Conservation (phyloP, 208 protist genomes). For the Spongospora subterranea region DNA sequence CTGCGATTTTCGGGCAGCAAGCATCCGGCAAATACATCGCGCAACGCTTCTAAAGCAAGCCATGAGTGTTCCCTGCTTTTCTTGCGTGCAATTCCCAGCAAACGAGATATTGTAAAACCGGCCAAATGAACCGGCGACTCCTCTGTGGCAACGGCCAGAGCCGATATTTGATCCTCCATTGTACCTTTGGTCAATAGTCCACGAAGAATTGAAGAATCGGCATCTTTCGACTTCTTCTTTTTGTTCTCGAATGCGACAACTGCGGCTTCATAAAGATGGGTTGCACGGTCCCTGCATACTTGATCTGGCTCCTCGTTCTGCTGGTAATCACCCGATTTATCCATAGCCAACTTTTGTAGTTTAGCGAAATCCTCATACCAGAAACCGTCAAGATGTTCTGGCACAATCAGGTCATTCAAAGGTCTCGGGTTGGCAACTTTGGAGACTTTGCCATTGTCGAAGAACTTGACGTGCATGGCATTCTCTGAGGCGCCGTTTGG, state of each 20-base stretch:
- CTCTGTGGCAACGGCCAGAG: not conserved
- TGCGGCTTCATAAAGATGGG: not conserved
- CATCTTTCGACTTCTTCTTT: not conserved
- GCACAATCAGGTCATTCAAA: not conserved
- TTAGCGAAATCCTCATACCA: slow-evolving; percentile 6
- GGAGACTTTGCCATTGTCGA: not conserved
- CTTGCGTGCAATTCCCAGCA: slow-evolving; percentile 42
- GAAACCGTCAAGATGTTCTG: not conserved
- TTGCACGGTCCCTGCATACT: not conserved
- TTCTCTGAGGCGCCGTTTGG: not conserved
- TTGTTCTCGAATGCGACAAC: not conserved
- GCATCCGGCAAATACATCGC: slow-evolving; percentile 6
- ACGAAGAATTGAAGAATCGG: not conserved
- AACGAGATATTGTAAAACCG: not conserved
- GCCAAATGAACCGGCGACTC: slow-evolving; percentile 27
- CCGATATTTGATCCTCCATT: slow-evolving; percentile 18
- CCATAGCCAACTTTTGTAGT: not conserved
- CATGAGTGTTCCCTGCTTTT: slow-evolving; percentile 31
- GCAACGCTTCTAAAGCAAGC: slow-evolving; percentile 8
- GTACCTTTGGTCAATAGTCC: slow-evolving; percentile 6
- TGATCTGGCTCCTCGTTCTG: not conserved
- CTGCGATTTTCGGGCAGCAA: slow-evolving; percentile 16
- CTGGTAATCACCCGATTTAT: not conserved
- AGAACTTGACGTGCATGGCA: not conserved
- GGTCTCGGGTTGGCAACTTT: not conserved